Percentiles rank a stretch among this genome's conserved stretches.
Evolutionary conservation across 345 rosid species (phyloP).

Genomic region (Camelina neglecta): DNA sequence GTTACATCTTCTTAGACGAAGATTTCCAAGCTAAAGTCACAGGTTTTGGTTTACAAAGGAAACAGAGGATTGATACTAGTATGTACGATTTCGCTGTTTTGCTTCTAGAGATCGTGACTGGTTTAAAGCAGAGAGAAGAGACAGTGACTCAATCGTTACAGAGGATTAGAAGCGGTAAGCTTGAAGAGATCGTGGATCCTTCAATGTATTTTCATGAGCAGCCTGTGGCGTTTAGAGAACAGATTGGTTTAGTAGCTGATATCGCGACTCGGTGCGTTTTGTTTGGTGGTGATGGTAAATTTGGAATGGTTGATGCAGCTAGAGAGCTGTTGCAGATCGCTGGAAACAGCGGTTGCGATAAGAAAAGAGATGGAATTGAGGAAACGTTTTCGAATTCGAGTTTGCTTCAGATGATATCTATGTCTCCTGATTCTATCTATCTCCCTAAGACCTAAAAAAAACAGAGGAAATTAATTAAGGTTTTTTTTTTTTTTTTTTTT

Average conservation of each 20-base stretch:
- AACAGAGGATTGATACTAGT: constrained; percentile 44
- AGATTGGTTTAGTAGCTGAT: constrained; percentile 74
- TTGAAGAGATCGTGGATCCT: constrained; percentile 78
- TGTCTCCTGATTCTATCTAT: constrained; percentile 81
- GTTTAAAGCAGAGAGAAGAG: constrained; percentile 51
- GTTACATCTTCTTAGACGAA: constrained; percentile 64
- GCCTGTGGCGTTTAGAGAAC: constrained; percentile 53
- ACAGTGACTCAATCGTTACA: constrained; percentile 55
- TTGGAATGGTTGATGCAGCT: constrained; percentile 76
- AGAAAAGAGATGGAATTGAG: constrained; percentile 61
- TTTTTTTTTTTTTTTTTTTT: background rate
- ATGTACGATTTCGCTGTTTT: constrained; percentile 70
- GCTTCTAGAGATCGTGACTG: constrained; percentile 75
- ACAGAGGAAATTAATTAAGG: background rate
- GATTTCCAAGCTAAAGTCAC: constrained; percentile 62
- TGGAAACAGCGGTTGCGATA: constrained; percentile 50
- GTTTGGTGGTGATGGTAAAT: constrained; percentile 76
- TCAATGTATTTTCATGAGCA: constrained; percentile 70
- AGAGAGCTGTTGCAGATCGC: constrained; percentile 66
- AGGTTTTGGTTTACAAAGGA: constrained; percentile 61
- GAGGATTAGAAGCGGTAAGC: constrained; percentile 60
- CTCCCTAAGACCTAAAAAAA: constrained; percentile 33
- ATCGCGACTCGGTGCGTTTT: constrained; percentile 75
- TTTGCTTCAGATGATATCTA: constrained; percentile 87
- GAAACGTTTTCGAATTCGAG: constrained; percentile 93